Evolutionary conservation across 2,329 filamentous ascomycete species (phyloP).

Genomic region (Stachybotrys echinatus): DNA sequence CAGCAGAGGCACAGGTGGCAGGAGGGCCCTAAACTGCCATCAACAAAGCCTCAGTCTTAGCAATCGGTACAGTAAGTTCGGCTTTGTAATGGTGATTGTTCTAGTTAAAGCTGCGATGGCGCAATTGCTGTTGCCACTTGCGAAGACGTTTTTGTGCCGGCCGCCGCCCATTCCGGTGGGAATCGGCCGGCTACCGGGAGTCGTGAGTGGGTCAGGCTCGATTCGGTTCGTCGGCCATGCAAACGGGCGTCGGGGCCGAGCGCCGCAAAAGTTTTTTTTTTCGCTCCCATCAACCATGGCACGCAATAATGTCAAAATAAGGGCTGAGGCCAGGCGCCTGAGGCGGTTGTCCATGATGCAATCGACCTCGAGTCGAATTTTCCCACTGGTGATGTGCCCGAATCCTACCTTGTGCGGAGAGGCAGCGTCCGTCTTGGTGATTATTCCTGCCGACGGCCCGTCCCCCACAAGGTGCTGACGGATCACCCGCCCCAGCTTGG

Average conservation of each 20-base stretch:
- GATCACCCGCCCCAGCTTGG: too few species aligned
- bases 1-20: too few species aligned
- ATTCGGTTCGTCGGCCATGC: conserved; percentile 1
- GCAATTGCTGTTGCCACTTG: background rate
- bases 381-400: background rate
- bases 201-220: background rate
- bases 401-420: background rate
- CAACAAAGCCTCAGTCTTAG: too few species aligned
- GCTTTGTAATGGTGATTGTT: background rate
- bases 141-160: background rate
- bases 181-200: conserved; percentile 1
- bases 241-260: conserved; percentile 1
- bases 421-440: too few species aligned
- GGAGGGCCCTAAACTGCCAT: too few species aligned
- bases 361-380: background rate
- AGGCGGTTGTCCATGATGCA: background rate
- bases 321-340: too few species aligned
- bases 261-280: background rate
- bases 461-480: background rate
- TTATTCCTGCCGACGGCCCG: background rate
- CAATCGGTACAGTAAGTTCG: too few species aligned
- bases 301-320: background rate
- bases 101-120: background rate
- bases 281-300: background rate
- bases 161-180: background rate